phyloP scores from a whole-genome alignment of 805 yeast genomes.

The Ogataea saltuana region DNA sequence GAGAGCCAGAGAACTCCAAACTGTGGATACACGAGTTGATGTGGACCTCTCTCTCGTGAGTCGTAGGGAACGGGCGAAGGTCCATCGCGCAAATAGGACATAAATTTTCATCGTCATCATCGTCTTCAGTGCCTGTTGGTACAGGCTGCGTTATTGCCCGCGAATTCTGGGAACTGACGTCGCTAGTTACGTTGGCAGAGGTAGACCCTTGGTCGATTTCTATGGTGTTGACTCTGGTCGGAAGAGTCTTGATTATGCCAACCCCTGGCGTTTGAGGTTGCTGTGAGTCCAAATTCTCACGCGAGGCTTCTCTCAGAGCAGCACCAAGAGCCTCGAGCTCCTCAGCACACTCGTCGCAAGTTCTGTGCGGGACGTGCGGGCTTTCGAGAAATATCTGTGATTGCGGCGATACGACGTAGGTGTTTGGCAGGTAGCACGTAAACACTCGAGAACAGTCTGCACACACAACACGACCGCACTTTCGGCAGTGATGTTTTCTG shows the following conservation, averaged over 20 bases:
- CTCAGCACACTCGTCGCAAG: constrained; percentile 72
- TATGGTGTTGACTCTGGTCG: constrained; percentile 19
- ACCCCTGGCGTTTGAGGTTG: neutral
- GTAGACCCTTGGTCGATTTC: constrained; percentile 10
- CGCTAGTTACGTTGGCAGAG: no score
- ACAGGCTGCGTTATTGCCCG: no score
- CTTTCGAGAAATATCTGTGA: constrained; percentile 48
- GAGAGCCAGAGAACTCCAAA: constrained; percentile 65
- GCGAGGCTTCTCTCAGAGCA: constrained; percentile 38
- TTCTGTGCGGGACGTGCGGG: constrained; percentile 61
- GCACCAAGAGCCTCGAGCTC: constrained; percentile 54
- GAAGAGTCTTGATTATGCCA: constrained; percentile 18
- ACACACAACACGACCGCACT: constrained; percentile 80
- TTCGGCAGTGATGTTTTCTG: constrained; percentile 82
- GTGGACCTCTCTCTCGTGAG: constrained; percentile 58
- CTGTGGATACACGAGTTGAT: constrained; percentile 64
- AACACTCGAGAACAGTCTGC: constrained; percentile 59
- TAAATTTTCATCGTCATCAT: constrained; percentile 26
- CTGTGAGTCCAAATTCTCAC: neutral
- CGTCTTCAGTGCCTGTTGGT: neutral
- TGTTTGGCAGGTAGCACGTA: constrained; percentile 57
- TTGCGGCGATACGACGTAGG: constrained; percentile 58
- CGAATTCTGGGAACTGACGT: no score
- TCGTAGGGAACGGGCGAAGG: constrained; percentile 20
- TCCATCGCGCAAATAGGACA: constrained; percentile 47